Base-by-base conservation (phyloP, 2,329 filamentous ascomycete genomes). In the Fusarium neocosmosporiellum region DNA sequence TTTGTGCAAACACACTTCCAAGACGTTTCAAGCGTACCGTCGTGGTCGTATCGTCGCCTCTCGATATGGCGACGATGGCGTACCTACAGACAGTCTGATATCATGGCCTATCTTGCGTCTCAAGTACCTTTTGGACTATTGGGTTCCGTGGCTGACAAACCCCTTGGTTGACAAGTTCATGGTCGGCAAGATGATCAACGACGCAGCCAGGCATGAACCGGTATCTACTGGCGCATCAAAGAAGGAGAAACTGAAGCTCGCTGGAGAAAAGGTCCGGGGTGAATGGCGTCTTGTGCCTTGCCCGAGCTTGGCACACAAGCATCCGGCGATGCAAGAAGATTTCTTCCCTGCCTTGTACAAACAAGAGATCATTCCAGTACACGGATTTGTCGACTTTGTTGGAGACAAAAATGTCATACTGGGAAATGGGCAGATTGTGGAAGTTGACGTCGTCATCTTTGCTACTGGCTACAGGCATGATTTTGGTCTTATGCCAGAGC, bases 371-470 rank as follows among this genome's bases (percentile, higher is more conserved):
- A 54, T n/a, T 2, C 59, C 59, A n/a, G 59, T 41, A 7, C 46
- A 62, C 4, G 59, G 59, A 5, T 62, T 62, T 7, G 43, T 39
- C 16, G 59, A 54, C 1, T 62, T 62, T 54, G 27, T 20, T 2
- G 59, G 46, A 14, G 59, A 62, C 0, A 62, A 41, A 27, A 39
- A 36, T 3, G 59, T 62, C 0, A 31, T 53, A 8, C 16, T 62
- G 18, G 59, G 22, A 24, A 36, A 54, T 24, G 59, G 59, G 5
- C 37, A 27, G 10, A 39, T 36, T 9, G 46, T 62, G 8, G 46
- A 62, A 10, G 46, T 62, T 31, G 59, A 62, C 24, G 24, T 39
- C 18, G 46, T 62, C 33, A 41, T 62, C n/a, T 62, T 62, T 54
- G 59, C 59, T 33, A 62, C 59, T 29, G 59, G 59, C 6, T 62